Evolutionary conservation across 768 basidiomycete genomes (phyloP).

Genomic region (Lactifluus rugatus): DNA sequence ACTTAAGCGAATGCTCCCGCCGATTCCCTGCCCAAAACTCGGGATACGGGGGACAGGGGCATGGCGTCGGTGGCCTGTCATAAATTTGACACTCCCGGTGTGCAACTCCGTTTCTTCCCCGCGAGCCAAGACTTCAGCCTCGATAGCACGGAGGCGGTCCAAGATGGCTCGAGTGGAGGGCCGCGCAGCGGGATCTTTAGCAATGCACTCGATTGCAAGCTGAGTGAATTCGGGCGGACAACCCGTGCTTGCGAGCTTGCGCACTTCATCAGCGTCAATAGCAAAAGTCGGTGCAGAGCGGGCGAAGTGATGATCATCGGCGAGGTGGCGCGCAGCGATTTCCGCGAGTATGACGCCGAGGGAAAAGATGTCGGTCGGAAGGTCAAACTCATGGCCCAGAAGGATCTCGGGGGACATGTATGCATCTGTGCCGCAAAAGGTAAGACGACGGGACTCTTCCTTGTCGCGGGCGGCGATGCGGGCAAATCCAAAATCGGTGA

Average conservation of each 20-base stretch:
- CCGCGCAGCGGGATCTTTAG: constrained; percentile 51
- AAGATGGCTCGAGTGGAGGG: constrained; percentile 75
- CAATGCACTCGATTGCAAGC: constrained; percentile 71
- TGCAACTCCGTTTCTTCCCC: constrained; percentile 62
- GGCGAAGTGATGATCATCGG: constrained; percentile 71
- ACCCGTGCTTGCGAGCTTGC: constrained; percentile 50
- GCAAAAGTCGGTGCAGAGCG: constrained; percentile 71
- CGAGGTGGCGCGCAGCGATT: constrained; percentile 75
- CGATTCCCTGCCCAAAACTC: constrained; percentile 71
- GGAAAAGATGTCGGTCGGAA: constrained; percentile 91
- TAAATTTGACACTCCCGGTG: constrained; percentile 78
- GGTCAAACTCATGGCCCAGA: constrained; percentile 82
- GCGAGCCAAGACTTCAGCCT: constrained; percentile 68
- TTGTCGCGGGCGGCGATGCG: constrained; percentile 88
- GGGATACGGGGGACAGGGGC: constrained; percentile 64
- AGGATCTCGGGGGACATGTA: constrained; percentile 98
- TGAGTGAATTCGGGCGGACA: constrained; percentile 73
- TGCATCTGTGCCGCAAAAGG: constrained; percentile 83
- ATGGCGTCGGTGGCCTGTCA: constrained; percentile 57
- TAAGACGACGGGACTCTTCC: constrained; percentile 78
- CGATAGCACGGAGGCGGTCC: constrained; percentile 68
- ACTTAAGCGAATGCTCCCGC: constrained; percentile 41
- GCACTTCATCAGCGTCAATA: constrained; percentile 68
- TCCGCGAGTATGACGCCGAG: constrained; percentile 91
- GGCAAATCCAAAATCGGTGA: constrained; percentile 98